Evolutionary conservation across 306 rosid genomes (phyloP), one percentile per base, ranked within the genome.

Genomic region (Castanopsis chinensis): DNA sequence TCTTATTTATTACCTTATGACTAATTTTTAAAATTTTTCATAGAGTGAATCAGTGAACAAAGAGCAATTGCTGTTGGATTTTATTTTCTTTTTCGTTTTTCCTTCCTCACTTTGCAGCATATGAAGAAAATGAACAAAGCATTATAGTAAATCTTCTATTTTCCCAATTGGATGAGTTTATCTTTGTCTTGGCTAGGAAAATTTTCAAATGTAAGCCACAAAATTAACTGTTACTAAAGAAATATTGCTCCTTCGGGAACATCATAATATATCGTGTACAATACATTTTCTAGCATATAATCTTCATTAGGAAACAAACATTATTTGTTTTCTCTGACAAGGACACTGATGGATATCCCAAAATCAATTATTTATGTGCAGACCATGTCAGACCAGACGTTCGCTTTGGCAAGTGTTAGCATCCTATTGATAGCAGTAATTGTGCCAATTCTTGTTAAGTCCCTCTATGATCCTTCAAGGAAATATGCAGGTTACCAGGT

Each of bases 401-500:
- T 45, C 7, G 83, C 75, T 32, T 2, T 82, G 19, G 3, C 80
- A 41, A 12, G 82, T 56, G 3, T 85, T 18, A 53, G 78, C 54
- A 20, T 87, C n/a, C n/a, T 84, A 4, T 0, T 85, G 3, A 2
- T 57, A 43, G 77, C 89, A 45, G 75, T 77, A 72, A 17, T 83
- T 3, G 88, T 81, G 35, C 89, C 89, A 6, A 20, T 81, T 18
- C 11, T 55, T 0, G 89, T 91, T 77, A 89, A 81, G 32, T 19
- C 5, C 17, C 25, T 89, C 17, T 87, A 89, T 27, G 90, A 91
- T 10, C 90, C 92, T 30, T 28, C 92, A 52, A 92, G 82, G 71
- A 89, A 82, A 83, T 90, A 79, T 1, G 88, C 80, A 4, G 84
- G 83, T 12, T 90, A 88, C 72, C 84, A 81, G 6, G 85, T 79